Evolutionary conservation across 2,329 filamentous ascomycete species (phyloP).

Genomic region (Sarocladiaceae sp.): DNA sequence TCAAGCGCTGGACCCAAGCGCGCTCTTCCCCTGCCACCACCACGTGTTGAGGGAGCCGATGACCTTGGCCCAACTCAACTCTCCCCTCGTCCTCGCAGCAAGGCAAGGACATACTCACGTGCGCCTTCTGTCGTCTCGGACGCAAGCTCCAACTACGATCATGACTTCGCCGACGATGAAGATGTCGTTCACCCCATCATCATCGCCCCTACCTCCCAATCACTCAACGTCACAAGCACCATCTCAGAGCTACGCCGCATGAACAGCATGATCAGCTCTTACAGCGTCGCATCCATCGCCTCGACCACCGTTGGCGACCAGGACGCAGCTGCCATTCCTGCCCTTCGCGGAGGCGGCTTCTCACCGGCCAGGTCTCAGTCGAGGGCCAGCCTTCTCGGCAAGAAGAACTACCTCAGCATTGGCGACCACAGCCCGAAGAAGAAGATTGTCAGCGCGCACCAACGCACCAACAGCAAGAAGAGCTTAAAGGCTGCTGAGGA

Average conservation of each 20-base stretch:
- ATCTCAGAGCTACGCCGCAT: slow-evolving; percentile 52
- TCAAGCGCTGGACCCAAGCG: slow-evolving; percentile 17
- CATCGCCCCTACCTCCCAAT: not conserved
- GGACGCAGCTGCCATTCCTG: slow-evolving; percentile 29
- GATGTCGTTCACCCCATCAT: not conserved
- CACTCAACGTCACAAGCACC: slow-evolving; percentile 21
- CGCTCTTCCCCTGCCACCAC: slow-evolving; percentile 25
- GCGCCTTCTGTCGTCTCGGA: slow-evolving; percentile 14
- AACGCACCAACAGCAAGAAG: slow-evolving; percentile 7
- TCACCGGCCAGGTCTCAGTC: slow-evolving; percentile 27
- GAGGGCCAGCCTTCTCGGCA: slow-evolving; percentile 30
- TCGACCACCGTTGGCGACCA: slow-evolving; percentile 18
- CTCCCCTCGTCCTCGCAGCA: slow-evolving; percentile 20
- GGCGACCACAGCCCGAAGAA: slow-evolving; percentile 23
- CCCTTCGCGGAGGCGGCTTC: slow-evolving; percentile 33
- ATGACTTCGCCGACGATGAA: not conserved
- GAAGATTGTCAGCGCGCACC: slow-evolving; percentile 14
- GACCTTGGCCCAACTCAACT: slow-evolving; percentile 22
- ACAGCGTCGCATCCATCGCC: slow-evolving; percentile 34
- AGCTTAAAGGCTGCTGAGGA: slow-evolving; percentile 2
- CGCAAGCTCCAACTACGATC: slow-evolving; percentile 23
- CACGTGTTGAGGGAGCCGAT: slow-evolving; percentile 22
- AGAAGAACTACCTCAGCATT: slow-evolving; percentile 43
- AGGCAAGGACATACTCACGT: slow-evolving; percentile 6
- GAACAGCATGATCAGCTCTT: slow-evolving; percentile 48